Conservation (phyloP, 257 asterid species). For the Fraxinus cuspidata region DNA sequence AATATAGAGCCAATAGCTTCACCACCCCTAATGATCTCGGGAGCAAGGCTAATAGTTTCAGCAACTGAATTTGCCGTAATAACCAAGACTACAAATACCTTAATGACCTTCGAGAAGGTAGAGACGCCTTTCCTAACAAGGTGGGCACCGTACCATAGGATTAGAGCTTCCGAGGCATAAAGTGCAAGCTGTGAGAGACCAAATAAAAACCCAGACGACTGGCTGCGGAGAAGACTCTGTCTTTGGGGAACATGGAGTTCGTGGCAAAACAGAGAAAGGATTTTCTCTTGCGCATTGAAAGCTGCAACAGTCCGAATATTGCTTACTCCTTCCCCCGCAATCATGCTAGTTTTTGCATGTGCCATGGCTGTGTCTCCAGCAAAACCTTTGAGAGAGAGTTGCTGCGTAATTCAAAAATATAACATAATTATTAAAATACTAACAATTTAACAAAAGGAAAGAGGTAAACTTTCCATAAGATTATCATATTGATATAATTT, state of each 20-base stretch:
- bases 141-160: conserved; percentile 92
- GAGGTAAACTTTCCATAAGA: not conserved
- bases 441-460: conserved; percentile 1
- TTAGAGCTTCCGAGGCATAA: conserved; percentile 84
- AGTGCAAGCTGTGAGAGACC: conserved; percentile 99
- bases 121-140: conserved; percentile 77
- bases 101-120: conserved; percentile 88
- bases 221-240: conserved; percentile 75
- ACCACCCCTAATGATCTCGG: conserved; percentile 91
- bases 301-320: conserved; percentile 98
- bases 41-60: conserved; percentile 94
- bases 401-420: conserved; percentile 45
- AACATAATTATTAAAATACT: not conserved
- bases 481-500: not conserved
- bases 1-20: conserved; percentile 94
- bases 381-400: conserved; percentile 92
- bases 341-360: conserved; percentile 97
- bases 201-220: conserved; percentile 65
- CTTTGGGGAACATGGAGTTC: conserved; percentile 77
- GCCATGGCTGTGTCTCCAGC: conserved; percentile 99
- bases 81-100: conserved; percentile 89
- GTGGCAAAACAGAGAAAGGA: conserved; percentile 65
- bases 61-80: conserved; percentile 96
- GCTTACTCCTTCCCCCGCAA: conserved; percentile 99
- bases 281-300: conserved; percentile 83